Percentiles rank a stretch among this genome's conserved stretches.
Conservation (phyloP, 164 flowering plant species). For the Berberis thunbergii region DNA sequence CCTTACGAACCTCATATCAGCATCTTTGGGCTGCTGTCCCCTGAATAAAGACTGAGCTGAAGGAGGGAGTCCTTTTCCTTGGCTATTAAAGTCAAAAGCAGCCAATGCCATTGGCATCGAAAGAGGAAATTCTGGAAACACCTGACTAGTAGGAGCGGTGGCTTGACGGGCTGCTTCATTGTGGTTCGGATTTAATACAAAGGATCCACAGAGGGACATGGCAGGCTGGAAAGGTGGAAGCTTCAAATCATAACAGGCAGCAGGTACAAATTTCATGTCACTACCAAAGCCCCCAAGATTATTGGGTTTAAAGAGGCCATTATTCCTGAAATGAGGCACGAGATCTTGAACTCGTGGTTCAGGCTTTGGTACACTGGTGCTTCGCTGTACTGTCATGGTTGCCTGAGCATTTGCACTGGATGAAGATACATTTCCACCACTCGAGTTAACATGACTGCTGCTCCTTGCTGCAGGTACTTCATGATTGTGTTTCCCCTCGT, state of each 20-base stretch:
- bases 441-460: slow-evolving; percentile 35
- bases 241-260: slow-evolving; percentile 44
- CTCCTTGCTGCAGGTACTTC: slow-evolving; percentile 79
- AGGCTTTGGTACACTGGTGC: slow-evolving; percentile 29
- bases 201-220: slow-evolving; percentile 26
- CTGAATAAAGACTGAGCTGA: slow-evolving; percentile 25
- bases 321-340: slow-evolving; percentile 31
- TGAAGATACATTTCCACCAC: slow-evolving; percentile 15
- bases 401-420: slow-evolving; percentile 20
- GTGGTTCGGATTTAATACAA: slow-evolving; percentile 23
- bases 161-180: slow-evolving; percentile 14
- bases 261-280: slow-evolving; percentile 35
- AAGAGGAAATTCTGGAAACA: slow-evolving; percentile 30
- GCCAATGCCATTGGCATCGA: slow-evolving; percentile 27
- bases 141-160: slow-evolving; percentile 15
- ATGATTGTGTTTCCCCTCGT: slow-evolving; percentile 90
- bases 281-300: slow-evolving; percentile 28
- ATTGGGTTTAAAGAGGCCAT: slow-evolving; percentile 28
- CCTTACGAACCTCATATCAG: slow-evolving; percentile 28
- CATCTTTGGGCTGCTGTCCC: slow-evolving; percentile 34
- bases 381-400: slow-evolving; percentile 24
- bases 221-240: slow-evolving; percentile 37
- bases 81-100: slow-evolving; percentile 21
- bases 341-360: slow-evolving; percentile 40
- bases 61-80: slow-evolving; percentile 13